These are phyloP conservation scores for Yarrowia bubula DNA, from an alignment of 805 yeast species.

Conservation along the genomic window DNA sequence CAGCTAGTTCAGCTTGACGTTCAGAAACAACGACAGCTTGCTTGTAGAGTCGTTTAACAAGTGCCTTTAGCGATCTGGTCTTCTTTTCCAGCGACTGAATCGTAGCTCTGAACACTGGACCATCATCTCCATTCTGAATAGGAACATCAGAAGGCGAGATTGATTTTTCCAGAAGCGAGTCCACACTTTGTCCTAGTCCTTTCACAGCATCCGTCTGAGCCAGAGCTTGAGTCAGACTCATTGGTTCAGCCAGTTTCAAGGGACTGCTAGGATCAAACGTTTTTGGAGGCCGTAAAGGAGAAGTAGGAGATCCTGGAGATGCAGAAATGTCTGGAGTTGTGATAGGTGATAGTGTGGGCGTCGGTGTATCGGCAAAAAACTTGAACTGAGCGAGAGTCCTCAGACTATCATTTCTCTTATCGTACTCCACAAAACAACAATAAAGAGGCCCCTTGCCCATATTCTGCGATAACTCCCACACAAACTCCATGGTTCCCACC, in stretches of 20 bases:
- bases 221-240: constrained; percentile 27
- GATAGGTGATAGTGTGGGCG: neutral
- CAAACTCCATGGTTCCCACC: constrained; percentile 34
- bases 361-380: constrained; percentile 30
- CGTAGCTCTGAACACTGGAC: constrained; percentile 46
- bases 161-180: constrained; percentile 35
- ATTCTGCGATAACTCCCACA: constrained; percentile 35
- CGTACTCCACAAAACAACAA: constrained; percentile 44
- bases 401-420: constrained; percentile 38
- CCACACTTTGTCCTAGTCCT: constrained; percentile 36
- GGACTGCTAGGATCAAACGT: constrained; percentile 25
- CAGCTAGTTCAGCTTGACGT: constrained; percentile 38
- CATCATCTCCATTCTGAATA: constrained; percentile 39
- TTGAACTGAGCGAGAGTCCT: constrained; percentile 38
- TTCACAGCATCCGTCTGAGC: constrained; percentile 30
- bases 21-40: constrained; percentile 39
- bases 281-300: neutral
- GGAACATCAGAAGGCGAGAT: constrained; percentile 9
- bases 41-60: constrained; percentile 42
- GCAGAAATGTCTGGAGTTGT: neutral
- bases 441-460: constrained; percentile 36
- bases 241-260: constrained; percentile 28
- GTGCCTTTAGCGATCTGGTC: constrained; percentile 39
- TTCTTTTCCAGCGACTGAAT: constrained; percentile 42
- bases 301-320: constrained; percentile 5